These are phyloP conservation scores for Aquilaria malaccensis DNA, from an alignment of 345 rosid genomes.

Conservation along the genomic window DNA sequence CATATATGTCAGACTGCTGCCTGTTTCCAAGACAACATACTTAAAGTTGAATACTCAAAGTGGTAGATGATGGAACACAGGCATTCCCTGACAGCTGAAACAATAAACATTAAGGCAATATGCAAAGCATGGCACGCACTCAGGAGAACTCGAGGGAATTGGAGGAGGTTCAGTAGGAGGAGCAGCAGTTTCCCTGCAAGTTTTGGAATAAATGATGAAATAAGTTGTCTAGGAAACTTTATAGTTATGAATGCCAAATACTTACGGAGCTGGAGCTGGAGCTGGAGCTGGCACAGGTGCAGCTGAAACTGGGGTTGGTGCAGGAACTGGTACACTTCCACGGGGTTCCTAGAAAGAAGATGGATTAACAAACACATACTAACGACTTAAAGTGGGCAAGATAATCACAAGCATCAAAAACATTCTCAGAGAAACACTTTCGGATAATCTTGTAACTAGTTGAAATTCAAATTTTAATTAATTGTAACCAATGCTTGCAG, in stretches of 20 bases:
- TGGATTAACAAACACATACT: background rate
- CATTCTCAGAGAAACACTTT: background rate
- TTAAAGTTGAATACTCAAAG: background rate
- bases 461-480: too few relatives aligned
- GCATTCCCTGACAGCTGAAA: background rate
- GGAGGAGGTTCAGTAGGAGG: constrained; percentile 32
- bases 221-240: background rate
- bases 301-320: constrained; percentile 20
- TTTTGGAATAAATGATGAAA: background rate
- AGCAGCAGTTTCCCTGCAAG: constrained; percentile 16
- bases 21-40: constrained; percentile 24
- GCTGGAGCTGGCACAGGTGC: constrained; percentile 27
- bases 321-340: constrained; percentile 28
- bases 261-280: constrained; percentile 28
- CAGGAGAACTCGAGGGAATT: constrained; percentile 17
- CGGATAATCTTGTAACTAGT: too few relatives aligned
- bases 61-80: background rate
- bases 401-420: background rate
- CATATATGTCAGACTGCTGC: constrained; percentile 49
- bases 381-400: too few relatives aligned
- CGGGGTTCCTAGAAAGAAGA: constrained; percentile 35
- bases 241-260: background rate
- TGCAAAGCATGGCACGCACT: constrained; percentile 16
- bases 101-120: constrained; percentile 7
- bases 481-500: too few relatives aligned